Evolutionary conservation across 2,329 filamentous ascomycete species (phyloP).

Genomic region (Samsoniella hepiali): DNA sequence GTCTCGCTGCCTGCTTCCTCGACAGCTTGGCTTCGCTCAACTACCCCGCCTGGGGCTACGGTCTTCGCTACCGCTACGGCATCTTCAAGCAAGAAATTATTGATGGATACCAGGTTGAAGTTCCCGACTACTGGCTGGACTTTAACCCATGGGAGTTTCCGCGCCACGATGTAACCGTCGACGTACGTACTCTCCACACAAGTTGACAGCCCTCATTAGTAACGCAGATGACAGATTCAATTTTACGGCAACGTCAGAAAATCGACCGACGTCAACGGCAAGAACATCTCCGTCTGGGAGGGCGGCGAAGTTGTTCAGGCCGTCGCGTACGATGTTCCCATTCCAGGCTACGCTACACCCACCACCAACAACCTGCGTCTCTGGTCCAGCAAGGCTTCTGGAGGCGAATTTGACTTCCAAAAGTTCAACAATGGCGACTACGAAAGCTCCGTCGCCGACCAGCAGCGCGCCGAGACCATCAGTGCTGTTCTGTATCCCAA

Average conservation of each 20-base stretch:
- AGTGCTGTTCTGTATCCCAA: constrained; percentile 97
- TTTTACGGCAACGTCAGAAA: constrained; percentile 88
- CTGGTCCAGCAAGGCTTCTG: constrained; percentile 96
- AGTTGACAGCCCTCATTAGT: neutral
- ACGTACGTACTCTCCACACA: constrained; percentile 48
- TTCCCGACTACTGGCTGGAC: constrained; percentile 98
- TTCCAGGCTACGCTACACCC: constrained; percentile 84
- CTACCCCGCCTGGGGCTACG: constrained; percentile 96
- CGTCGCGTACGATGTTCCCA: constrained; percentile 87
- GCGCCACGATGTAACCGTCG: constrained; percentile 85
- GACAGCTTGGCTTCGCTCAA: constrained; percentile 94
- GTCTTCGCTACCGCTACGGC: constrained; percentile 88
- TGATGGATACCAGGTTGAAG: constrained; percentile 95
- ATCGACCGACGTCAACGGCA: constrained; percentile 71
- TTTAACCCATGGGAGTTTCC: constrained; percentile 99
- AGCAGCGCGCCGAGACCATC: constrained; percentile 98
- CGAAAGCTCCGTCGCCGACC: constrained; percentile 95
- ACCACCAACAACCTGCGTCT: constrained; percentile 96
- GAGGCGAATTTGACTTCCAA: constrained; percentile 97
- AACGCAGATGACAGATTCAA: constrained; percentile 62
- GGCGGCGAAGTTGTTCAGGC: constrained; percentile 90
- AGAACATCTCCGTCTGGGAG: constrained; percentile 75
- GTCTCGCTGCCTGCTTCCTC: constrained; percentile 93
- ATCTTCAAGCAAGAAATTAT: constrained; percentile 99
- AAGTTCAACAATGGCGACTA: constrained; percentile 99